These are phyloP conservation scores for Pseudomassariella vexata DNA, from an alignment of 2,329 filamentous ascomycete species.

Conservation along the genomic window DNA sequence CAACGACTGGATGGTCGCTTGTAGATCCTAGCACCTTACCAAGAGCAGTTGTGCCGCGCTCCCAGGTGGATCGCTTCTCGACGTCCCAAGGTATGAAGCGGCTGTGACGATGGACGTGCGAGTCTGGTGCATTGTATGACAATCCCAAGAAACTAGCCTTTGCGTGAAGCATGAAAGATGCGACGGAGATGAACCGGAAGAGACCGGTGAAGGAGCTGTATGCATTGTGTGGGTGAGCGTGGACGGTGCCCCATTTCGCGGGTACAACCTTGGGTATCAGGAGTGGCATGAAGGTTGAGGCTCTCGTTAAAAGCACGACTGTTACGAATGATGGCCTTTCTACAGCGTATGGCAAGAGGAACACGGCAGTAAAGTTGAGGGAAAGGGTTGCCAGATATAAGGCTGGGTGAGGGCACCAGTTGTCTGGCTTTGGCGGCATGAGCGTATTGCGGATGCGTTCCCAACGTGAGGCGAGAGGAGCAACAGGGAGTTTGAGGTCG, in stretches of 20 bases:
- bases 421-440: slow-evolving; percentile 33
- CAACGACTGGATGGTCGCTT: slow-evolving; percentile 52
- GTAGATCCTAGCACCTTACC: slow-evolving; percentile 42
- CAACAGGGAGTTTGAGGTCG: slow-evolving; percentile 20
- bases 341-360: slow-evolving; percentile 32
- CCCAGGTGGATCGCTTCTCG: slow-evolving; percentile 35
- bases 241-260: slow-evolving; percentile 38
- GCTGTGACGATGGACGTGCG: slow-evolving; percentile 43
- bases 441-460: slow-evolving; percentile 21
- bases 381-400: slow-evolving; percentile 28
- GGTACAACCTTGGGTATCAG: slow-evolving; percentile 42
- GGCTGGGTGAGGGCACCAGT: slow-evolving; percentile 34
- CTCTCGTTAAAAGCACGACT: slow-evolving; percentile 24
- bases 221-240: slow-evolving; percentile 31
- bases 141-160: slow-evolving; percentile 37
- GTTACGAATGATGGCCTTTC: slow-evolving; percentile 33
- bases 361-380: slow-evolving; percentile 28
- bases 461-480: slow-evolving; percentile 23
- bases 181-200: slow-evolving; percentile 40
- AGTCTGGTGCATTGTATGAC: slow-evolving; percentile 38
- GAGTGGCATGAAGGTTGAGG: slow-evolving; percentile 39
- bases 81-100: slow-evolving; percentile 38
- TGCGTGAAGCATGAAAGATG: slow-evolving; percentile 38
- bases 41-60: slow-evolving; percentile 38
- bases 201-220: slow-evolving; percentile 36